A percentile compares a stretch with the other conserved stretches of the same genome.
These are phyloP conservation scores for Alloascoidea hylecoeti DNA, from an alignment of 805 yeast genomes.

Conservation along the genomic window DNA sequence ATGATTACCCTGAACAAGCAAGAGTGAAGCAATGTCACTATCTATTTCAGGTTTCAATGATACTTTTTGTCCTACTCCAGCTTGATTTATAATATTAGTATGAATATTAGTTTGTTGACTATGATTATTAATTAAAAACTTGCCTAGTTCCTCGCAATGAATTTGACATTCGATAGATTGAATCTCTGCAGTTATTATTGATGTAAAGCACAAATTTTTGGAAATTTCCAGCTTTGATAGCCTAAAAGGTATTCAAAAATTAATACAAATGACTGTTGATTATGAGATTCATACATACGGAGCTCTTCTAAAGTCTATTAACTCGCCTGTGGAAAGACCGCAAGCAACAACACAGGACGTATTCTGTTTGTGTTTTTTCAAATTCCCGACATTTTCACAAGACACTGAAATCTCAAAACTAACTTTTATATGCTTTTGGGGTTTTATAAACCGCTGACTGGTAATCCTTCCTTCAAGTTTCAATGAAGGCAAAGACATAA, in stretches of 20 bases:
- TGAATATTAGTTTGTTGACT: background rate
- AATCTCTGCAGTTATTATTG: background rate
- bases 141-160: background rate
- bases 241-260: too few species aligned
- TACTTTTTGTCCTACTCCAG: background rate
- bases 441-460: slow-evolving; percentile 5
- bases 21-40: background rate
- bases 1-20: background rate
- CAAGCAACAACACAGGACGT: slow-evolving; percentile 19
- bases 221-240: too few species aligned
- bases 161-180: background rate
- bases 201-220: background rate
- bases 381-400: slow-evolving; percentile 6
- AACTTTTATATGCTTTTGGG: slow-evolving; percentile 6
- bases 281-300: too few species aligned
- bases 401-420: slow-evolving; percentile 12
- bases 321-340: slow-evolving; percentile 17
- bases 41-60: background rate
- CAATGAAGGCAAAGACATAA: slow-evolving; percentile 23
- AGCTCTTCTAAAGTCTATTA: slow-evolving; percentile 31
- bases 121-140: background rate
- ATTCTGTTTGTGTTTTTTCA: slow-evolving; percentile 14
- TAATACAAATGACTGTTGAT: too few species aligned
- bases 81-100: background rate
- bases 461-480: slow-evolving; percentile 5